A percentile compares a stretch with the other conserved stretches of the same genome.
phyloP scores from a whole-genome alignment of 2,329 filamentous ascomycete species.

The Diaporthe helianthi region DNA sequence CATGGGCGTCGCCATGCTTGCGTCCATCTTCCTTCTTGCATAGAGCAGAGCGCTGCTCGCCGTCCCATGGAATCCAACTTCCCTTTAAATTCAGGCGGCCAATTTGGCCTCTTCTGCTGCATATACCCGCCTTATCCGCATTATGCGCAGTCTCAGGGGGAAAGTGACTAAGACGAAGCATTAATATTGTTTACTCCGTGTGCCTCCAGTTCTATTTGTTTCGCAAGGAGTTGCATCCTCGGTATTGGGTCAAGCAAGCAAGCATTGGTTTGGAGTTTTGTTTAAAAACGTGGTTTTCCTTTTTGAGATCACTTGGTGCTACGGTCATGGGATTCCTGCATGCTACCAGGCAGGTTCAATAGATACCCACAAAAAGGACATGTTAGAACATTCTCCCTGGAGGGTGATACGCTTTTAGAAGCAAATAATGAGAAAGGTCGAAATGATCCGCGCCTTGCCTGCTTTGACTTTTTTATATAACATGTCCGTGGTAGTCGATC shows the following conservation, averaged over 20 bases:
- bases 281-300: neutral
- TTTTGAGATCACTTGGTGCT: neutral
- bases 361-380: conserved; percentile 11
- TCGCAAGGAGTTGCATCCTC: conserved; percentile 13
- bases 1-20: neutral
- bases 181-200: neutral
- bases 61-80: too few species aligned
- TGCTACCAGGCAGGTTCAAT: conserved; percentile 5
- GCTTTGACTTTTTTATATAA: too few species aligned
- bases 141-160: neutral
- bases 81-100: neutral
- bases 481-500: too few species aligned
- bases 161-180: neutral
- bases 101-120: neutral
- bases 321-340: neutral
- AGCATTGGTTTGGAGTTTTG: conserved; percentile 20
- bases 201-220: neutral
- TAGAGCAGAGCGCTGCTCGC: neutral
- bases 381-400: neutral
- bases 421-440: neutral
- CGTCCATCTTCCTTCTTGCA: neutral
- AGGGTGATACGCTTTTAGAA: neutral
- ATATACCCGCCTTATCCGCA: neutral
- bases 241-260: conserved; percentile 12
- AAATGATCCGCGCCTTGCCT: neutral